These are phyloP conservation scores for Austroboletus novae-zelandiae DNA, from an alignment of 1,284 basidiomycete genomes.

Conservation along the genomic window DNA sequence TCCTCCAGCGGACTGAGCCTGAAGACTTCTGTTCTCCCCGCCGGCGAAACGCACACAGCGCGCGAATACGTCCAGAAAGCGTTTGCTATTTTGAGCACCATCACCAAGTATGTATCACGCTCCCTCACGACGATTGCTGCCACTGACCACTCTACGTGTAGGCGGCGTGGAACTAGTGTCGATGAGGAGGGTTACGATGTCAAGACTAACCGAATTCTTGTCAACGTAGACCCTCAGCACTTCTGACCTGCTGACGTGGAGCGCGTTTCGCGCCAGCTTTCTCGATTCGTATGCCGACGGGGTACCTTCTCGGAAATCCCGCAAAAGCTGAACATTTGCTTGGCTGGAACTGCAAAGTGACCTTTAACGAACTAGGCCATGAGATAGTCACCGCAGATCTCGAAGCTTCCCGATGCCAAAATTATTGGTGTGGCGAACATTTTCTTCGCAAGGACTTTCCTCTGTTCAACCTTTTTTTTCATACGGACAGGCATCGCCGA, in stretches of 20 bases:
- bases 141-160: slow-evolving; percentile 23
- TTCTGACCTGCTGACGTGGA: slow-evolving; percentile 94
- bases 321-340: slow-evolving; percentile 81
- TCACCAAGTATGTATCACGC: slow-evolving; percentile 51
- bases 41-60: slow-evolving; percentile 89
- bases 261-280: slow-evolving; percentile 43
- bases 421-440: slow-evolving; percentile 38
- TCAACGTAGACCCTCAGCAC: slow-evolving; percentile 78
- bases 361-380: slow-evolving; percentile 77
- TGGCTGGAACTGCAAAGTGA: slow-evolving; percentile 82
- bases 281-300: slow-evolving; percentile 10
- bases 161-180: slow-evolving; percentile 75
- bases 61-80: slow-evolving; percentile 87
- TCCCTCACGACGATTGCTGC: background rate
- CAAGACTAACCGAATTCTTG: slow-evolving; percentile 66
- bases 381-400: slow-evolving; percentile 89
- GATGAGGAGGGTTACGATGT: slow-evolving; percentile 73
- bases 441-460: background rate
- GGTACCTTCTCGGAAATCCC: slow-evolving; percentile 68
- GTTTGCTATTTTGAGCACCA: slow-evolving; percentile 65
- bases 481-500: slow-evolving; percentile 4
- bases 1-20: slow-evolving; percentile 79
- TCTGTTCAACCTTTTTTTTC: background rate
- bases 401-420: slow-evolving; percentile 67
- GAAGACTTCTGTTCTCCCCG: slow-evolving; percentile 91